Percentiles rank a stretch among this genome's conserved stretches.
phyloP scores from a whole-genome alignment of 352 stramenopile genomes.

The Elongisporangium anandrum region DNA sequence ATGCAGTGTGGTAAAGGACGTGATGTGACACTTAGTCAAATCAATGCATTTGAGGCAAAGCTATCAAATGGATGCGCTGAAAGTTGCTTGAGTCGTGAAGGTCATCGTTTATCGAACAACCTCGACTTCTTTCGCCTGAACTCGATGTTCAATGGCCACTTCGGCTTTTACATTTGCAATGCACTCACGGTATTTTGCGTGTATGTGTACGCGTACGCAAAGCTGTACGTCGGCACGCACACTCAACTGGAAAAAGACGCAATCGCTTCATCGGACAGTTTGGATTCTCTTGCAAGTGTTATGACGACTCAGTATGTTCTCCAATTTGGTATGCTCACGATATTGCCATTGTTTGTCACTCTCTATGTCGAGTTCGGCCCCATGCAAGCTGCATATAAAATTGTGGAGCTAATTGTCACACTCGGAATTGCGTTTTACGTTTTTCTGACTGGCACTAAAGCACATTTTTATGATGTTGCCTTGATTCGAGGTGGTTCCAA shows the following conservation, averaged over 20 bases:
- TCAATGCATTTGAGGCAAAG: constrained; percentile 88
- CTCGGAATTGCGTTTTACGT: constrained; percentile 87
- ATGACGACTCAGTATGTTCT: constrained; percentile 87
- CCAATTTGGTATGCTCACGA: constrained; percentile 84
- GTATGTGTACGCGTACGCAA: constrained; percentile 84
- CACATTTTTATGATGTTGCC: constrained; percentile 84
- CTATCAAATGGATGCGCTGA: constrained; percentile 82
- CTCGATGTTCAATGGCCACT: constrained; percentile 87
- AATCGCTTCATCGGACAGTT: constrained; percentile 53
- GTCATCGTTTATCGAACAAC: constrained; percentile 66
- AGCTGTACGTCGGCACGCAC: constrained; percentile 78
- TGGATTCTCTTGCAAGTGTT: constrained; percentile 66
- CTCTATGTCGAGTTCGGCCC: constrained; percentile 79
- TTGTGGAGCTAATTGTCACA: constrained; percentile 73
- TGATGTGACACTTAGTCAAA: constrained; percentile 85
- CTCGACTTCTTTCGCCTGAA: constrained; percentile 87
- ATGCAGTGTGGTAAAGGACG: constrained; percentile 88
- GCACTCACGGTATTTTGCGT: constrained; percentile 82
- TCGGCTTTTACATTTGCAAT: constrained; percentile 89
- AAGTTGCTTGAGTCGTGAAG: constrained; percentile 76
- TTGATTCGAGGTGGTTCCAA: constrained; percentile 82
- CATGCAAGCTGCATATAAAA: constrained; percentile 65
- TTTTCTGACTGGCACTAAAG: constrained; percentile 84
- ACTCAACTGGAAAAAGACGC: constrained; percentile 50
- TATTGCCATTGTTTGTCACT: constrained; percentile 71